Evolutionary conservation across 768 basidiomycete genomes (phyloP).

Genomic region (Gyrodon lividus): DNA sequence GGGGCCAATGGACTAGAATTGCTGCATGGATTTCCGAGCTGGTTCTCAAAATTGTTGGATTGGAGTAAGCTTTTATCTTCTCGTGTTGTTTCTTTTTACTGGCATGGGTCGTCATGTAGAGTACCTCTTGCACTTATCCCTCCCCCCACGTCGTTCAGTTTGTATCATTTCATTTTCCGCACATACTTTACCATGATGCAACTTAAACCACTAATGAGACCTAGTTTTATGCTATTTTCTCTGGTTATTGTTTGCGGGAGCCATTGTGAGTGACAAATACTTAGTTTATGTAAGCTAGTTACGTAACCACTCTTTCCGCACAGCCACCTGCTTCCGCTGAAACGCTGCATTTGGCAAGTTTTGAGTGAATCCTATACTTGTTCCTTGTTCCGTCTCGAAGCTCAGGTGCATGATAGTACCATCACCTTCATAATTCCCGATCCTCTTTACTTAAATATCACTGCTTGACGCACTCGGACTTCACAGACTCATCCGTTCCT

Average conservation of each 20-base stretch:
- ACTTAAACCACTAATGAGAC: slow-evolving; percentile 3
- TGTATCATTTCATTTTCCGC: neutral
- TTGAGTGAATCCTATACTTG: too few relatives aligned
- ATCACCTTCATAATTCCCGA: slow-evolving; percentile 3
- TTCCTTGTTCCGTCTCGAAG: neutral
- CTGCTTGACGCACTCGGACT: neutral
- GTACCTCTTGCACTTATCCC: slow-evolving; percentile 13
- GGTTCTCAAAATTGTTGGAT: slow-evolving; percentile 49
- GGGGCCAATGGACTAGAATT: slow-evolving; percentile 58
- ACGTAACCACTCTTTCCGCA: too few relatives aligned
- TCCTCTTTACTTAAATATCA: slow-evolving; percentile 3
- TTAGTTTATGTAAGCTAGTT: too few relatives aligned
- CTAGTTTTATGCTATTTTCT: neutral
- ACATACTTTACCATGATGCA: slow-evolving; percentile 10
- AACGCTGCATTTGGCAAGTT: too few relatives aligned
- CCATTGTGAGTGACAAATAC: too few relatives aligned
- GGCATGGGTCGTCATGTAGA: slow-evolving; percentile 14
- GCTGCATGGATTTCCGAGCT: slow-evolving; percentile 74
- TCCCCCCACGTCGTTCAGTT: neutral
- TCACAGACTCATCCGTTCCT: neutral
- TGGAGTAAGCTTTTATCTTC: slow-evolving; percentile 20
- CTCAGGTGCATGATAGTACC: neutral
- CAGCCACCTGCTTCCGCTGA: too few relatives aligned
- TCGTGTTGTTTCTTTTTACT: neutral
- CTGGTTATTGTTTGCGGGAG: too few relatives aligned